Percentiles rank a stretch among this genome's conserved stretches.
phyloP scores from a whole-genome alignment of 176 grass and related monocot genomes.

The Lolium rigidum region DNA sequence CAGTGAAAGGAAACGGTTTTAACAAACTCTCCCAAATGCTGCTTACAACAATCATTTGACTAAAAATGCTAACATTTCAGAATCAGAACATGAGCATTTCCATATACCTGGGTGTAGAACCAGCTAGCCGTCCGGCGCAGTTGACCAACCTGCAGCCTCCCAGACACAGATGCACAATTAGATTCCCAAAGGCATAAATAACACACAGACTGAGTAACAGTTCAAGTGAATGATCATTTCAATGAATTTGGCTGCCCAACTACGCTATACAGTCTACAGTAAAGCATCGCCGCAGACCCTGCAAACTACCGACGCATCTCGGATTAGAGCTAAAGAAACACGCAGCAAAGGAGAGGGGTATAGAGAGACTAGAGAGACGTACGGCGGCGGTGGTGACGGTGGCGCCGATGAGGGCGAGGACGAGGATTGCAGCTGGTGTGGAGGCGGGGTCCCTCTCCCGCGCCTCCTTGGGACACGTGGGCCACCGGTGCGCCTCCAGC shows the following conservation, averaged over 20 bases:
- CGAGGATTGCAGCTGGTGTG: conserved; percentile 39
- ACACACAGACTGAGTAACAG: not conserved
- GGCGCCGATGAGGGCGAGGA: conserved; percentile 61
- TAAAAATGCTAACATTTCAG: not conserved
- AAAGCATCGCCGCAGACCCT: too few species aligned
- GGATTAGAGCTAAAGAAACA: not conserved
- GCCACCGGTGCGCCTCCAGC: not conserved
- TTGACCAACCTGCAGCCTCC: conserved; percentile 55
- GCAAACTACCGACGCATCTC: not conserved
- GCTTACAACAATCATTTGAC: not conserved
- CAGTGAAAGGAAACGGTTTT: not conserved
- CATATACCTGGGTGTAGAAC: conserved; percentile 70
- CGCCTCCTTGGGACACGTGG: not conserved
- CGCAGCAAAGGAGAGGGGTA: not conserved
- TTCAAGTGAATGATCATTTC: not conserved
- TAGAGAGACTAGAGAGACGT: not conserved
- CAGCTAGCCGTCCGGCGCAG: conserved; percentile 56
- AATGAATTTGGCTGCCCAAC: not conserved
- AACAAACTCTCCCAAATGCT: not conserved
- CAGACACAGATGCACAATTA: not conserved
- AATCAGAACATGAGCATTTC: conserved; percentile 5
- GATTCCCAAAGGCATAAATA: not conserved
- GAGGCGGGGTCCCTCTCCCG: conserved; percentile 25
- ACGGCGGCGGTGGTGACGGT: conserved; percentile 56
- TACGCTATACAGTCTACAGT: not conserved